Evolutionary conservation across 192 early-diverging fungal species (phyloP).

Genomic region (Rhizophagus clarus): DNA sequence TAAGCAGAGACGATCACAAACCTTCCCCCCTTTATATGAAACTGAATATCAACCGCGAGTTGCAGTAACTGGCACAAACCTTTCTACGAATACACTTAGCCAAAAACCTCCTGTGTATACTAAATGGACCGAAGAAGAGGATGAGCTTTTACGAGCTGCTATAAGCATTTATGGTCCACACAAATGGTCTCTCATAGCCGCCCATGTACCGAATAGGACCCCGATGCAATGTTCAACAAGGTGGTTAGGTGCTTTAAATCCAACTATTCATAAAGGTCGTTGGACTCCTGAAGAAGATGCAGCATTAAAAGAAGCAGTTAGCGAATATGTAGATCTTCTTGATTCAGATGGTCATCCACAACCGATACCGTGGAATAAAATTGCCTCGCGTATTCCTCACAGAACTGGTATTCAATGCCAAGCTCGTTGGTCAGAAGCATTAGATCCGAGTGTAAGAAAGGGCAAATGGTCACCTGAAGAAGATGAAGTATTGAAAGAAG

Average conservation of each 20-base stretch:
- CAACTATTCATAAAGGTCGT: conserved; percentile 53
- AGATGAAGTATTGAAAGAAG: conserved; percentile 57
- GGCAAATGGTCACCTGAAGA: conserved; percentile 56
- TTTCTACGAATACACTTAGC: neutral
- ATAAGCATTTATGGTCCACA: conserved; percentile 49
- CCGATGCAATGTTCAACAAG: conserved; percentile 57
- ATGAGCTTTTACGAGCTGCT: conserved; percentile 44
- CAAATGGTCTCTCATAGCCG: conserved; percentile 52
- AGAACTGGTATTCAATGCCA: conserved; percentile 63
- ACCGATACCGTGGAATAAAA: conserved; percentile 53
- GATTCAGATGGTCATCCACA: conserved; percentile 41
- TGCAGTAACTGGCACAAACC: neutral
- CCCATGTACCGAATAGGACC: conserved; percentile 52
- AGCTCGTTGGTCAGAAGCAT: conserved; percentile 61
- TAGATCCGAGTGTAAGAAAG: conserved; percentile 57
- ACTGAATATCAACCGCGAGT: neutral
- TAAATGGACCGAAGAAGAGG: conserved; percentile 51
- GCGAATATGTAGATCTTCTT: conserved; percentile 38
- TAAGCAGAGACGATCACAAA: neutral
- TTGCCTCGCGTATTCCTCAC: conserved; percentile 50
- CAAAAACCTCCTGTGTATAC: conserved; percentile 48
- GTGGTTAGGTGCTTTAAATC: conserved; percentile 53
- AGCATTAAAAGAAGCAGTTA: conserved; percentile 42
- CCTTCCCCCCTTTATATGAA: neutral
- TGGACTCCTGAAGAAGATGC: conserved; percentile 55